These are phyloP conservation scores for Puccinia coronata DNA, from an alignment of 1,284 basidiomycete genomes.

Conservation along the genomic window DNA sequence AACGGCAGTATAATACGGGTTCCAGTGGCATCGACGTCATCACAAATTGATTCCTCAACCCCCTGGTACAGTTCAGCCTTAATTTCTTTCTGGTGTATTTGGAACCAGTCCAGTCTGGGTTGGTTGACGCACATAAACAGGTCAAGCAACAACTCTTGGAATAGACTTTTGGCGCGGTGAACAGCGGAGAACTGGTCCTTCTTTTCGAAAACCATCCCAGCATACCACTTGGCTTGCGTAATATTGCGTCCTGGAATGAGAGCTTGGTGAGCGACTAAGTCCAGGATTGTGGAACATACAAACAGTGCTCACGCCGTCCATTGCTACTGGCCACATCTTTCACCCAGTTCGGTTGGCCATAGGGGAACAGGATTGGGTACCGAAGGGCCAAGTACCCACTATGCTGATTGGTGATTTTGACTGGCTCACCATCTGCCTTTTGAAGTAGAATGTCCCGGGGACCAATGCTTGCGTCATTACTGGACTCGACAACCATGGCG, in stretches of 20 bases:
- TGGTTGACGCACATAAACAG: conserved; percentile 58
- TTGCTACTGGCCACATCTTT: too few species aligned
- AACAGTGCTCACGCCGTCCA: too few species aligned
- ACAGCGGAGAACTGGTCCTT: background rate
- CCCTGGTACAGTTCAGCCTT: conserved; percentile 13
- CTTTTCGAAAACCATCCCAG: background rate
- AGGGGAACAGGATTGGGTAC: conserved; percentile 15
- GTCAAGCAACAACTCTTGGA: conserved; percentile 61
- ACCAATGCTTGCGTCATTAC: background rate
- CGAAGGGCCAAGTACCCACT: conserved; percentile 9
- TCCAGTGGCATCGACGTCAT: conserved; percentile 23
- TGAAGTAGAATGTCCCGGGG: conserved; percentile 6
- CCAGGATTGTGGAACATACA: too few species aligned
- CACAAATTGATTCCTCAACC: background rate
- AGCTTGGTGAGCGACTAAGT: too few species aligned
- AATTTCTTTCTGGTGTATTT: conserved; percentile 58
- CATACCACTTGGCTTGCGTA: conserved; percentile 5
- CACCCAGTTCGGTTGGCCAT: conserved; percentile 10
- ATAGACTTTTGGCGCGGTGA: conserved; percentile 53
- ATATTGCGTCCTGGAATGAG: background rate
- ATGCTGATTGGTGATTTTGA: background rate
- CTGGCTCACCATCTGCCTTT: background rate
- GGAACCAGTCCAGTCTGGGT: conserved; percentile 54
- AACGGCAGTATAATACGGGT: conserved; percentile 57
- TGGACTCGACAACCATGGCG: background rate